Base-by-base conservation (phyloP, 1,284 basidiomycete species). In the Trichosporon ovoides region DNA sequence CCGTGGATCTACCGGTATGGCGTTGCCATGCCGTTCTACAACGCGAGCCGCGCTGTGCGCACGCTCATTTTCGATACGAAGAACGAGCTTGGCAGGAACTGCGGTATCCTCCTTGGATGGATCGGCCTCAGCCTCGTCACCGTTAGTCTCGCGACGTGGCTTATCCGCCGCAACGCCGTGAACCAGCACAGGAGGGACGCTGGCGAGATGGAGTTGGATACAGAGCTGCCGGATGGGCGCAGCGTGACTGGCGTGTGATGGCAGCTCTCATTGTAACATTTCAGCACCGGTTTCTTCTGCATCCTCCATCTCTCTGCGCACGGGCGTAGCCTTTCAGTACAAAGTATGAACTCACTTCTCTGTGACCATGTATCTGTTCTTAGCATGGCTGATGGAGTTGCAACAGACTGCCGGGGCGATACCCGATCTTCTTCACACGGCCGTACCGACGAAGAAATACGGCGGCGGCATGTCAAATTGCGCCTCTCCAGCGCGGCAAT, bases 1-100 rank as follows among this genome's bases (percentile, higher is more conserved):
- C 87, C 87, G 0, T 75, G 74, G 53, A 74, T 90, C 59, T 90
- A 81, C 76, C 79, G 80, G 53, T 77, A 77, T 58, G 69, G 70
- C 35, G 65, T 84, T 59, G 87, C 83, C 0, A 80, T 80, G 68
- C 88, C 88, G 0, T 88, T 89, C 74, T 88, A 87, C 76, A 87
- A 88, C 65, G 78, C 86, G 31, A 82, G 82, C 2, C 54, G 67
- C 22, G 53, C 38, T 2, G 81, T 85, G 24, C 79, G 88, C 18
- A 80, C 84, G 13, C 80, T 90, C 62, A 77, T 88, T 36, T 89
- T 90, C 67, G 76, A 82, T 56, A 87, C 86, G 1, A 84, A 83
- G 68, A 85, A 88, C 60, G 70, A 78, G 35, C 72, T 83, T 16
- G 81, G 73, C 7, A 61, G 65, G 38, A 81, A 81, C 66, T 72